A percentile compares a stretch with the other conserved stretches of the same genome.
Conservation (phyloP, 2,329 filamentous ascomycete species). For the Claviceps fusiformis region DNA sequence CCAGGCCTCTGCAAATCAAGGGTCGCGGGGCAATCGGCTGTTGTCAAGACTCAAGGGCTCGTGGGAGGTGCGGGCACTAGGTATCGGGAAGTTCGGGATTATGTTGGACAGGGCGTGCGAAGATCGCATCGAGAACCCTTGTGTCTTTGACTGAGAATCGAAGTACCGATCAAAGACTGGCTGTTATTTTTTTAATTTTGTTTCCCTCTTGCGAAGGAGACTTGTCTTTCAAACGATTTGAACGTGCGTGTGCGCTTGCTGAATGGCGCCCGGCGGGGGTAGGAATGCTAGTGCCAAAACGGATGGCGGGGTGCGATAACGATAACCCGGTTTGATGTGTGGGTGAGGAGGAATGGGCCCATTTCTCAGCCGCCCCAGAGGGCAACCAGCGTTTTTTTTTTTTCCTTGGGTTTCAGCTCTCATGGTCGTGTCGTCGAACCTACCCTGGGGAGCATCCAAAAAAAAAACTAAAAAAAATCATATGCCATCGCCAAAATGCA, state of each 20-base stretch:
- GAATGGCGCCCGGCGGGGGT: conserved; percentile 5
- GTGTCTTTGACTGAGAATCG: neutral
- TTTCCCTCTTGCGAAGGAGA: neutral
- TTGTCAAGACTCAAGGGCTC: neutral
- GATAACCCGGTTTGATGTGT: conserved; percentile 19
- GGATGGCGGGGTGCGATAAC: conserved; percentile 24
- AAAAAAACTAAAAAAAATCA: neutral
- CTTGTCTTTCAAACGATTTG: conserved; percentile 1
- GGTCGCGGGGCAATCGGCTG: neutral
- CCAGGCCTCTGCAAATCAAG: conserved; percentile 1
- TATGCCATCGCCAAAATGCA: too few species aligned
- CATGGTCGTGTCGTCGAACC: too few species aligned
- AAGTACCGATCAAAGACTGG: neutral
- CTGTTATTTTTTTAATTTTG: neutral
- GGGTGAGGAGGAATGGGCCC: neutral
- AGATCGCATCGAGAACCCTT: neutral
- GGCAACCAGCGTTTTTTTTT: neutral
- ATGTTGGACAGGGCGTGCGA: neutral
- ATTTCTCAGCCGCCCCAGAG: neutral
- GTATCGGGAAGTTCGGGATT: neutral
- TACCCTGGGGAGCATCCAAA: neutral
- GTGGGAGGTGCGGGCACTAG: neutral
- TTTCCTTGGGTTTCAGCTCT: too few species aligned
- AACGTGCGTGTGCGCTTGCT: conserved; percentile 9
- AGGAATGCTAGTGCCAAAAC: conserved; percentile 6